Conservation (phyloP, 2,329 filamentous ascomycete genomes). For the Sporothrix schenckii region DNA sequence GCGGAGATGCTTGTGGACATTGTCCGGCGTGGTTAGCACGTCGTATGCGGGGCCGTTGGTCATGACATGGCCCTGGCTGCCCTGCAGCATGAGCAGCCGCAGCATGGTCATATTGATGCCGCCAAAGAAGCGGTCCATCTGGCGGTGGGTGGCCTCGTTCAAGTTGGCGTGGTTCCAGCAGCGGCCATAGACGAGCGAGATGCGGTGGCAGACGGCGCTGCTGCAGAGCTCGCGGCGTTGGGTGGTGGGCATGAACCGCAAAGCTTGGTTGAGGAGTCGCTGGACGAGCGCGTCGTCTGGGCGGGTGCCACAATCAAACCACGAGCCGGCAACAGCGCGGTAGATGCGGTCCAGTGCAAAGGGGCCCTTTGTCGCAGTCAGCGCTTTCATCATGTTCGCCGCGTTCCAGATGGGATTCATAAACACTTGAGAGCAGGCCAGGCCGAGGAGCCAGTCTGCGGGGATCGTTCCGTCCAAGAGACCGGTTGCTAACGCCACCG, state of each 20-base stretch:
- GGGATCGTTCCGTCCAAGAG: constrained; percentile 65
- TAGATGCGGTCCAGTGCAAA: constrained; percentile 57
- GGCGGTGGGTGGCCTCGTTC: constrained; percentile 65
- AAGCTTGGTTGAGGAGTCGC: constrained; percentile 55
- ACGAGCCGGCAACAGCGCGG: constrained; percentile 52
- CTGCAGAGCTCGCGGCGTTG: constrained; percentile 60
- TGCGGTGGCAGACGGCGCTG: constrained; percentile 64
- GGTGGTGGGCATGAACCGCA: constrained; percentile 62
- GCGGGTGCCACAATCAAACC: constrained; percentile 58
- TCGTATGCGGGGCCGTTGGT: constrained; percentile 54
- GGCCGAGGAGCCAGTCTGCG: constrained; percentile 58
- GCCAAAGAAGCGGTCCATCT: constrained; percentile 64
- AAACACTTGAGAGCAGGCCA: constrained; percentile 64
- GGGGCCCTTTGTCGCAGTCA: constrained; percentile 44
- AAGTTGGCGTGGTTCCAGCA: constrained; percentile 68
- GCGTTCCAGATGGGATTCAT: constrained; percentile 63
- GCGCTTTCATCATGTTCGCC: constrained; percentile 60
- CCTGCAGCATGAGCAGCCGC: constrained; percentile 60
- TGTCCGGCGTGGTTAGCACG: constrained; percentile 53
- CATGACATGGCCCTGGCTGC: constrained; percentile 55
- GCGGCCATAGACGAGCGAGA: constrained; percentile 62
- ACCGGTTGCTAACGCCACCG: constrained; percentile 61
- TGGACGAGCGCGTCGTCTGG: constrained; percentile 54
- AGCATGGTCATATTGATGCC: constrained; percentile 64
- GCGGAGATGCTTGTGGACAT: constrained; percentile 52